Evolutionary conservation across 1,139 yeast species (phyloP).

Genomic region (Debaryomyces nepalensis): DNA sequence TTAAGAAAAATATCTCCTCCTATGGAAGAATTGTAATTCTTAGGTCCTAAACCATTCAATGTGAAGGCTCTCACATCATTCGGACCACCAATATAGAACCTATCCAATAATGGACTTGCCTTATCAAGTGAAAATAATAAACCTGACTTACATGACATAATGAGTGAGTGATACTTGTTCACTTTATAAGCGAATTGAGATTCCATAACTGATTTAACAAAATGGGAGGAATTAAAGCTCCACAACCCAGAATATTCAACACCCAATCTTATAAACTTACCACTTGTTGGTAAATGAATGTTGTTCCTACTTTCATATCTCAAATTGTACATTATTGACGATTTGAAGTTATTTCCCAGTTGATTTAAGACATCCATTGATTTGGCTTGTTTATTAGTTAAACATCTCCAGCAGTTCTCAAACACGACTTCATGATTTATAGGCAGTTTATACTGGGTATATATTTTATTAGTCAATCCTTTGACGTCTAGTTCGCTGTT

Average conservation of each 20-base stretch:
- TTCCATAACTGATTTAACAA: constrained; percentile 54
- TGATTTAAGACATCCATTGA: constrained; percentile 41
- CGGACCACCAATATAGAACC: constrained; percentile 70
- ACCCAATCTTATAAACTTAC: constrained; percentile 55
- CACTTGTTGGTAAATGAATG: constrained; percentile 59
- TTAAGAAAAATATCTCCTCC: constrained; percentile 84
- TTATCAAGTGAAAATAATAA: constrained; percentile 43
- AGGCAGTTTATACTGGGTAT: constrained; percentile 31
- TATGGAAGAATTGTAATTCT: constrained; percentile 57
- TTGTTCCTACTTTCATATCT: constrained; percentile 63
- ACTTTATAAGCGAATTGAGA: constrained; percentile 42
- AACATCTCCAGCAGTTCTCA: constrained; percentile 68
- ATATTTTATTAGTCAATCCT: constrained; percentile 61
- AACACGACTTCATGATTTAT: constrained; percentile 62
- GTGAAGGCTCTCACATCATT: constrained; percentile 80
- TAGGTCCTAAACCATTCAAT: constrained; percentile 86
- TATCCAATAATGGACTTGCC: constrained; percentile 58
- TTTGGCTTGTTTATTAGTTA: constrained; percentile 48
- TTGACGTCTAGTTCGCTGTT: constrained; percentile 60
- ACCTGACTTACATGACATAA: constrained; percentile 56
- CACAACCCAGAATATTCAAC: constrained; percentile 61
- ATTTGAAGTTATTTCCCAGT: constrained; percentile 67
- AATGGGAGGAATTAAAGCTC: constrained; percentile 33
- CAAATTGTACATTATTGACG: constrained; percentile 56
- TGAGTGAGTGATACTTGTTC: constrained; percentile 37